Conservation (phyloP, 108 stramenopile genomes). For the Seminavis robusta region DNA sequence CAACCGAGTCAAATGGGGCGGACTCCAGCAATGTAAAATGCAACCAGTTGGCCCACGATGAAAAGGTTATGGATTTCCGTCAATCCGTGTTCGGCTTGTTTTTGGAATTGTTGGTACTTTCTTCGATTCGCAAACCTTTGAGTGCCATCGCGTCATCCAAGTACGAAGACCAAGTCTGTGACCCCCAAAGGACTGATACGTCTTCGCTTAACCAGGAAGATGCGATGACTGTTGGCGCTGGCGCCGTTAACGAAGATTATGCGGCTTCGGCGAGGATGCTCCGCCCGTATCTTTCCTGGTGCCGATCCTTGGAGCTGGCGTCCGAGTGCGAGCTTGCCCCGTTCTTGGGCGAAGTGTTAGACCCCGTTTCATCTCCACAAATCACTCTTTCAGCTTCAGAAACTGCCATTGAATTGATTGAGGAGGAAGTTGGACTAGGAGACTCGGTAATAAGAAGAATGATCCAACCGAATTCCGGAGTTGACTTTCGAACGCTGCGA, state of each 20-base stretch:
- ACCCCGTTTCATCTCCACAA: slow-evolving; percentile 12
- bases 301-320: slow-evolving; percentile 58
- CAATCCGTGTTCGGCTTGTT: slow-evolving; percentile 72
- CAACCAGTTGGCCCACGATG: no score
- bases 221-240: slow-evolving; percentile 52
- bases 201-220: slow-evolving; percentile 6
- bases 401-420: slow-evolving; percentile 40
- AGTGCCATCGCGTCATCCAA: slow-evolving; percentile 60
- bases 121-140: slow-evolving; percentile 63
- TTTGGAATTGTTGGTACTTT: slow-evolving; percentile 56
- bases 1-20: no score
- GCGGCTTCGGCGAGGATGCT: slow-evolving; percentile 54
- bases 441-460: slow-evolving; percentile 65
- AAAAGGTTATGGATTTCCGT: no score
- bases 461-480: slow-evolving; percentile 81
- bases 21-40: no score
- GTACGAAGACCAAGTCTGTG: slow-evolving; percentile 29
- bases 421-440: slow-evolving; percentile 35
- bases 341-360: slow-evolving; percentile 12
- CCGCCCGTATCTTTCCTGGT: slow-evolving; percentile 70
- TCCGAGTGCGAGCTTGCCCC: slow-evolving; percentile 55
- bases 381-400: slow-evolving; percentile 33
- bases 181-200: no score
- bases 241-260: slow-evolving; percentile 30
- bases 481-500: slow-evolving; percentile 76